Base-by-base conservation (phyloP, 345 rosid genomes). In the Reutealis trisperma region DNA sequence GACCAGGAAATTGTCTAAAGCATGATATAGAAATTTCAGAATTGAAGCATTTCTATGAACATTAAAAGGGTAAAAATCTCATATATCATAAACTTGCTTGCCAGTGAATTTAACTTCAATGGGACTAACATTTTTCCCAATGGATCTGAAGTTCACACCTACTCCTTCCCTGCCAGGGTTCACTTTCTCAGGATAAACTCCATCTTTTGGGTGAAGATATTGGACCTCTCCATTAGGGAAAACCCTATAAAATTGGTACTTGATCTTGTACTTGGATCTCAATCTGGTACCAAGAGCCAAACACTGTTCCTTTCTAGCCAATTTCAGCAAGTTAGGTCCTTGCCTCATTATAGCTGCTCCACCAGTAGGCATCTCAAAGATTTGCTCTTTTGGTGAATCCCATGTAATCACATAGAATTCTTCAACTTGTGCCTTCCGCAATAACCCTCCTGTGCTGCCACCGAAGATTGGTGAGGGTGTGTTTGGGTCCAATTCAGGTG, bases 311-410 rank as follows among this genome's bases (percentile, higher is more conserved):
- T 90, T 93, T 88, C 97, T 86, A 7, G 94, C 96, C 79, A 93
- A 55, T 86, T 93, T 91, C 65, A 93, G 84, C 87, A 92, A 49
- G 84, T 92, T 94, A 16, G 98, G 94, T 2, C 96, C 98, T 87
- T 90, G 78, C 74, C 97, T 92, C 96, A 92, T 94, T 64, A 92
- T 94, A 49, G 98, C 96, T 2, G 98, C 98, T 0, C 98, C 98
- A 4, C 96, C 96, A 0, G 97, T 94, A 6, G 94, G 94, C 98
- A 94, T 94, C 91, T 92, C 94, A 54, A 94, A 92, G 80, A 94
- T 88, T 82, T 92, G 98, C 76, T 94, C 97, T 73, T 90, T 92
- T 0, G 96, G 93, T 16, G 98, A 94, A 15, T 89, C 92, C 98
- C 96, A 94, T 59, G 97, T 91, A 25, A 90, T 92, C 11, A 92